Percentiles rank a stretch among this genome's conserved stretches.
Evolutionary conservation across 2,329 filamentous ascomycete species (phyloP).

Genomic region (Colletotrichum trifolii): DNA sequence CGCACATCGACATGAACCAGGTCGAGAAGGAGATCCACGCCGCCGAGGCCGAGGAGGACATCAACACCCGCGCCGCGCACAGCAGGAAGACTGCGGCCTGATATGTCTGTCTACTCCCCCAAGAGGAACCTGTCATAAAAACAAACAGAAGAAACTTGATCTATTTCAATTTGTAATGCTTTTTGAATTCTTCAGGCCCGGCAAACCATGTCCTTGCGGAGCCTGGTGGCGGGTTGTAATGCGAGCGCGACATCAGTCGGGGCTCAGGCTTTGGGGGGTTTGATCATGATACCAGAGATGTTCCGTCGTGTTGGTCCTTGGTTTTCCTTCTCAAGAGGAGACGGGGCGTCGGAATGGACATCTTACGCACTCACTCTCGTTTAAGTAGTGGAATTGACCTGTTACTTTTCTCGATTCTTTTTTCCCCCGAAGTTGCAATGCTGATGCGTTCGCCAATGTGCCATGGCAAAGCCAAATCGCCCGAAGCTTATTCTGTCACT

Average conservation of each 20-base stretch:
- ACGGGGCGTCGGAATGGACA: background rate
- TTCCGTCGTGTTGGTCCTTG: no score
- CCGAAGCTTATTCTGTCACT: no score
- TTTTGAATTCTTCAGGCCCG: constrained; percentile 15
- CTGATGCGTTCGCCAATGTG: no score
- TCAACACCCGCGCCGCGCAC: constrained; percentile 38
- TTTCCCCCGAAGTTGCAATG: no score
- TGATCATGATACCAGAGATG: constrained; percentile 34
- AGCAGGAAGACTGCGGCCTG: constrained; percentile 40
- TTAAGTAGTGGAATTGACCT: constrained; percentile 24
- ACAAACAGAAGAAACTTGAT: background rate
- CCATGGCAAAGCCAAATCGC: no score
- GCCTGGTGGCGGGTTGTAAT: constrained; percentile 28
- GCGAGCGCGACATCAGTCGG: constrained; percentile 5
- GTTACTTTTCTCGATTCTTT: constrained; percentile 1
- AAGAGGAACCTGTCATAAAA: background rate
- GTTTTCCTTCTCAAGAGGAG: no score
- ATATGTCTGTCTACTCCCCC: background rate
- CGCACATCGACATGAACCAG: constrained; percentile 64
- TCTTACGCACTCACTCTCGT: constrained; percentile 30
- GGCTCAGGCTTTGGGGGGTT: constrained; percentile 12
- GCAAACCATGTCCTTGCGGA: background rate
- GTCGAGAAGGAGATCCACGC: constrained; percentile 64
- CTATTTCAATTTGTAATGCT: constrained; percentile 25
- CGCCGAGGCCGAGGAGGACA: constrained; percentile 49